Evolutionary conservation across 306 rosid species (phyloP), one percentile per base, ranked within the genome.

Genomic region (Nissolia schottii): DNA sequence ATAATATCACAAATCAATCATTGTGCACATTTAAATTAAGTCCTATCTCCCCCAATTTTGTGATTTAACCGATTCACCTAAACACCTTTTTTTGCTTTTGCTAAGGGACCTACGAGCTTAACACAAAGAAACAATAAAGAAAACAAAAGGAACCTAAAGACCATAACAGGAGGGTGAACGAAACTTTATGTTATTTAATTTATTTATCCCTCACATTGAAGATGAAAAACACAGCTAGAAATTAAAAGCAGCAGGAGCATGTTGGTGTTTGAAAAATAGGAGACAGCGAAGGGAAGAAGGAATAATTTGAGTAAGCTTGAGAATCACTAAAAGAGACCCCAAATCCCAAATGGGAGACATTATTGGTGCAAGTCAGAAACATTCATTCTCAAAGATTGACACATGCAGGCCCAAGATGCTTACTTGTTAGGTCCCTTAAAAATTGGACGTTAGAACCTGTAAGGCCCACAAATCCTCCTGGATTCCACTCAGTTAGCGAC

Each of bases 391-490:
- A 14, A 18, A n/a, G n/a, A n/a, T 12, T 1, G 7, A 24, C 27
- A 32, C 38, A 32, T 60, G 62, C 22, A 6, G 28, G 41, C 51
- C 35, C 35, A 20, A 50, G 9, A 50, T 45, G 22, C 22, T 53
- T 4, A 9, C 38, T 56, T 6, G 63, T 28, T 53, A 28, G 2
- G 2, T 56, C 40, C 61, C 18, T 46, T 57, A 7, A 20, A 51
- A 32, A 51, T 51, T 25, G 34, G 63, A 23, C 8, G 45, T 0
- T 8, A 35, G 48, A 16, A 48, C 31, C 16, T 18, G 14, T 15
- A 29, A 54, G 75, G 23, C 75, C 64, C 75, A 70, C 75, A 70
- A 35, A 16, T 43, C 56, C 29, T 27, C 2, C 73, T 64, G 66
- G 73, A 53, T 27, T 51, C 79, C 79, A 74, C 72, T 64, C 37